These are phyloP conservation scores for Trichoderma erinaceum DNA, from an alignment of 495 filamentous ascomycete species.

Conservation along the genomic window DNA sequence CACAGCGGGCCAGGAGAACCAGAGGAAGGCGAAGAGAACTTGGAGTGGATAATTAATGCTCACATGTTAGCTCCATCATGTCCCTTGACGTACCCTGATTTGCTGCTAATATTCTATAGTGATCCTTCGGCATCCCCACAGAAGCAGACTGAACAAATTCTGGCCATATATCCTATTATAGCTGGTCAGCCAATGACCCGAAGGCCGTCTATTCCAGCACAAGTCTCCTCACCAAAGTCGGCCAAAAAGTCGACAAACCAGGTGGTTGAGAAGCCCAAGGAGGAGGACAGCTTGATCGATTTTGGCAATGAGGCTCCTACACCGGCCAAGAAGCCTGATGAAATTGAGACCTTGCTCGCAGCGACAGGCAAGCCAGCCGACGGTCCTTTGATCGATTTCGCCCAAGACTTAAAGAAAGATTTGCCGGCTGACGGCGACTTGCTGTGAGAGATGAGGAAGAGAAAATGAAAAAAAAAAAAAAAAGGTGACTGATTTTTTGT, in stretches of 20 bases:
- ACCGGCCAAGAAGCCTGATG: constrained; percentile 24
- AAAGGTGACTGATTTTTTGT: not conserved
- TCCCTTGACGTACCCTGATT: constrained; percentile 6
- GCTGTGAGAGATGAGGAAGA: not conserved
- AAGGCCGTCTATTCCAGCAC: constrained; percentile 35
- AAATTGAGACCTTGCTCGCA: constrained; percentile 36
- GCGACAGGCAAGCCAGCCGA: constrained; percentile 34
- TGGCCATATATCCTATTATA: constrained; percentile 79
- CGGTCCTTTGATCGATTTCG: constrained; percentile 45
- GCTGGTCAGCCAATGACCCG: constrained; percentile 54
- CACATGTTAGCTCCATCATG: constrained; percentile 61
- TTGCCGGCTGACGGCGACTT: constrained; percentile 27
- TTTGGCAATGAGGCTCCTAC: constrained; percentile 33
- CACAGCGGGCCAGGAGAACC: constrained; percentile 63
- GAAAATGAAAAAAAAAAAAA: not conserved
- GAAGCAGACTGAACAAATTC: constrained; percentile 74
- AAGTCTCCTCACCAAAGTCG: constrained; percentile 20
- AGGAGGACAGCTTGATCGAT: constrained; percentile 39
- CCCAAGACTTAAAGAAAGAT: constrained; percentile 41
- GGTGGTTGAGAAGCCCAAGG: constrained; percentile 18
- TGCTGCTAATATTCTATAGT: constrained; percentile 29
- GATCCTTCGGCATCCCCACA: constrained; percentile 66
- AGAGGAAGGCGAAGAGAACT: constrained; percentile 76
- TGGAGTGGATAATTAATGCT: constrained; percentile 94
- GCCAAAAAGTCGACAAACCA: constrained; percentile 16